phyloP scores from a whole-genome alignment of 164 flowering plant genomes.

The Aristolochia contorta region DNA sequence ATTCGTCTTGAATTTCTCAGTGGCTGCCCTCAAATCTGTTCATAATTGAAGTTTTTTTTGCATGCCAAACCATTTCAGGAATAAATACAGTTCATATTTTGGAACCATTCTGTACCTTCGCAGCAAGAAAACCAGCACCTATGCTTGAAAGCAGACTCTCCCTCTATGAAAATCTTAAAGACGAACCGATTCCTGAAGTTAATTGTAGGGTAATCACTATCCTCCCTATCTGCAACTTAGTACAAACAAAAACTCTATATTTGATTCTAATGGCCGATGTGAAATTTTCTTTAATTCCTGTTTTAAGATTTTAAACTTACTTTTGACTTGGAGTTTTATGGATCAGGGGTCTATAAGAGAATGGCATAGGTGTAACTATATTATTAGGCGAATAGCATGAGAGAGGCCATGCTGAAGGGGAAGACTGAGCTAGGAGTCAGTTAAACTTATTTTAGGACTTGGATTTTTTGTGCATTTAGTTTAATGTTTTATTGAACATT shows the following conservation, averaged over 20 bases:
- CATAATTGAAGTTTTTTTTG: background rate
- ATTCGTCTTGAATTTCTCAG: background rate
- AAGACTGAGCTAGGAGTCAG: too few relatives aligned
- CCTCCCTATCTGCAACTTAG: background rate
- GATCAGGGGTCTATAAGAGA: background rate
- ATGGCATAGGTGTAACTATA: conserved; percentile 1
- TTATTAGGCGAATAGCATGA: too few relatives aligned
- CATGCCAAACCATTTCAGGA: conserved; percentile 5
- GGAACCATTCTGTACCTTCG: conserved; percentile 19
- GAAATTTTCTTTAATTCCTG: too few relatives aligned
- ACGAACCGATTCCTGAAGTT: background rate
- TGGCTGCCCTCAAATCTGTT: background rate
- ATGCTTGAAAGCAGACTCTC: conserved; percentile 4
- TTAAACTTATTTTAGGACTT: too few relatives aligned
- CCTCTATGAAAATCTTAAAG: conserved; percentile 1
- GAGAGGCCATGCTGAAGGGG: too few relatives aligned
- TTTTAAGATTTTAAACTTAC: too few relatives aligned
- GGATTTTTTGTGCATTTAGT: too few relatives aligned
- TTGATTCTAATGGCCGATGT: too few relatives aligned
- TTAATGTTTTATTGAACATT: too few relatives aligned
- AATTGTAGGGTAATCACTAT: background rate
- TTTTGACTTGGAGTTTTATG: background rate
- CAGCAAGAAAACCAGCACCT: conserved; percentile 3
- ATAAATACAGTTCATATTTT: conserved; percentile 12
- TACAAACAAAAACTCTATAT: background rate